Evolutionary conservation across 306 rosid species (phyloP).

Genomic region (Sophora flavescens): DNA sequence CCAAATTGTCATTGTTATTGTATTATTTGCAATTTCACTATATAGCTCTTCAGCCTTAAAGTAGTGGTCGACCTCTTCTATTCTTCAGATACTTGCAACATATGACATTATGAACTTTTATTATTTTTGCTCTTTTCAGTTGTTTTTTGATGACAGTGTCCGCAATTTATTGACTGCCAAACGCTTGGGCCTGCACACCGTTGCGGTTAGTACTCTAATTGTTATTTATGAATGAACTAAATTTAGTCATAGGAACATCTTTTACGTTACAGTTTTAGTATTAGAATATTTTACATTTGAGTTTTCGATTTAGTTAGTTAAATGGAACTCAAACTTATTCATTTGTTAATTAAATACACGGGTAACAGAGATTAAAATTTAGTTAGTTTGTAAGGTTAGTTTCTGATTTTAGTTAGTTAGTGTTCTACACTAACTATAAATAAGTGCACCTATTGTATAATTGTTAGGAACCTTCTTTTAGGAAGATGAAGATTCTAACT

Average conservation of each 20-base stretch:
- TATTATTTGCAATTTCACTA: neutral
- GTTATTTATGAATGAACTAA: neutral
- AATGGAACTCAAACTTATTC: neutral
- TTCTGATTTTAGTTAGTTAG: too few relatives aligned
- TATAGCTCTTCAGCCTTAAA: neutral
- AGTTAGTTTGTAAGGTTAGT: too few relatives aligned
- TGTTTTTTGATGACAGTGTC: slow-evolving; percentile 85
- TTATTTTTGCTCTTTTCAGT: slow-evolving; percentile 48
- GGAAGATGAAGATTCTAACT: too few relatives aligned
- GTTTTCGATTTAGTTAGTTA: neutral
- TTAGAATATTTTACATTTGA: neutral
- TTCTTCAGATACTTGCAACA: neutral
- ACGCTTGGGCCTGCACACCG: slow-evolving; percentile 73
- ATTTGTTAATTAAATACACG: neutral
- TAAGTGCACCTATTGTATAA: too few relatives aligned
- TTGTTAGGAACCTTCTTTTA: too few relatives aligned
- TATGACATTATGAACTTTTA: neutral
- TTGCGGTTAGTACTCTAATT: slow-evolving; percentile 57
- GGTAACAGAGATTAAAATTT: too few relatives aligned
- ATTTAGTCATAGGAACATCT: neutral
- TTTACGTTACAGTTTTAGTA: neutral
- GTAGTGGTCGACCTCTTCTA: neutral
- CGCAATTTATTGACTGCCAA: slow-evolving; percentile 74
- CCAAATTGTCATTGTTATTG: neutral
- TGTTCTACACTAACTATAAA: too few relatives aligned